Percentiles rank a stretch among this genome's conserved stretches.
phyloP scores from a whole-genome alignment of 768 basidiomycete species.

The Thelephora aurantiotincta region DNA sequence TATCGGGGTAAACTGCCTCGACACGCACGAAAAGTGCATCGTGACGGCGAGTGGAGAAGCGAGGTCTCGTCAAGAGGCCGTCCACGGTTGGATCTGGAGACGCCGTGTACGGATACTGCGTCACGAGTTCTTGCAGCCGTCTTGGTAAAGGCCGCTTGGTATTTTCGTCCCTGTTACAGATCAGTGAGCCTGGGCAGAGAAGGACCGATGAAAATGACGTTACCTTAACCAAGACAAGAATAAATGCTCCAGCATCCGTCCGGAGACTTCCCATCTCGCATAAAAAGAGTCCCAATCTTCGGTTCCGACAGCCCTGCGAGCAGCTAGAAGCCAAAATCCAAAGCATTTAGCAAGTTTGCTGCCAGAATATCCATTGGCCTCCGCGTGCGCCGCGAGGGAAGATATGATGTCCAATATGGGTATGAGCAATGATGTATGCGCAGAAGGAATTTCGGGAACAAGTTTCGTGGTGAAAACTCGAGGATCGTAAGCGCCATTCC shows the following conservation, averaged over 20 bases:
- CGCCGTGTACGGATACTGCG: conserved; percentile 48
- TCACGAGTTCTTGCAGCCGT: conserved; percentile 56
- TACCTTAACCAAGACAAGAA: conserved; percentile 65
- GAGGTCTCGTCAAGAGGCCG: conserved; percentile 43
- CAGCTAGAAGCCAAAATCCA: conserved; percentile 57
- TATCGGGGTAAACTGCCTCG: conserved; percentile 33
- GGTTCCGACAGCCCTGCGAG: conserved; percentile 28
- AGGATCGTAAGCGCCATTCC: conserved; percentile 40
- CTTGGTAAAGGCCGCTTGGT: conserved; percentile 42
- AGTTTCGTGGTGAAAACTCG: conserved; percentile 50
- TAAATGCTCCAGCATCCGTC: conserved; percentile 61
- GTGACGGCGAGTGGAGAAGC: conserved; percentile 50
- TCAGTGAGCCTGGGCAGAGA: background rate
- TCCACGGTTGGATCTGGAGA: conserved; percentile 14
- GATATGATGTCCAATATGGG: conserved; percentile 49
- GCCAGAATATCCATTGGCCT: conserved; percentile 59
- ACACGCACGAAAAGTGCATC: conserved; percentile 57
- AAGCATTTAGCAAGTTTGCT: conserved; percentile 64
- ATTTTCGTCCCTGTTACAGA: conserved; percentile 39
- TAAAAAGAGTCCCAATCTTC: conserved; percentile 60
- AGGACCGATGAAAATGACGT: conserved; percentile 5
- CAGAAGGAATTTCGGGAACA: conserved; percentile 40
- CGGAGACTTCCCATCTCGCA: conserved; percentile 58
- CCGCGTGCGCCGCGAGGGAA: conserved; percentile 57
- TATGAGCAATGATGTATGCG: conserved; percentile 44